phyloP scores from a whole-genome alignment of 257 asterid species.

The Solanum boliviense region DNA sequence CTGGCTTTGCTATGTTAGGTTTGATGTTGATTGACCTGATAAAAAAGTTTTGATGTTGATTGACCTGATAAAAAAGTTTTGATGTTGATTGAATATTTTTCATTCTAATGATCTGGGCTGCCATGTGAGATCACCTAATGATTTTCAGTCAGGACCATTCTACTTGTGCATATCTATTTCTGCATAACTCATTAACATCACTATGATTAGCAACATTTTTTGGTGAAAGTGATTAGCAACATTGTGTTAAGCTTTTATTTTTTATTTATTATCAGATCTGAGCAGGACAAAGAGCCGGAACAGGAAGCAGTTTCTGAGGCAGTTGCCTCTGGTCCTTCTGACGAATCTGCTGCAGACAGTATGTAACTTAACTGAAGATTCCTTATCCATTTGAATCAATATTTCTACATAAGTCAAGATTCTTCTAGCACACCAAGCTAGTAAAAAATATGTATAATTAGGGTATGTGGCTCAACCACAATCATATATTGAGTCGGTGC shows the following conservation, averaged over 20 bases:
- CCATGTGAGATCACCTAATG: neutral
- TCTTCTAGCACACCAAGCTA: neutral
- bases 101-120: neutral
- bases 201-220: neutral
- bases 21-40: neutral
- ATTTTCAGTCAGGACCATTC: neutral
- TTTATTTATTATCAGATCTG: constrained; percentile 48
- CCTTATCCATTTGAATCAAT: neutral
- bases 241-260: neutral
- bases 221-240: neutral
- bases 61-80: neutral
- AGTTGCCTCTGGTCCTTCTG: constrained; percentile 58
- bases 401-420: neutral
- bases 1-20: neutral
- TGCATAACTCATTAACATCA: neutral
- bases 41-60: neutral
- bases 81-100: neutral
- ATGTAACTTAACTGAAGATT: constrained; percentile 5
- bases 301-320: constrained; percentile 56
- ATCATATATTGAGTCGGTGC: neutral
- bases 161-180: neutral
- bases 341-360: constrained; percentile 67
- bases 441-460: neutral
- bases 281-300: constrained; percentile 98
- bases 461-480: neutral